Conservation (phyloP, 2,329 filamentous ascomycete species). For the Magnaporthiopsis poae region DNA sequence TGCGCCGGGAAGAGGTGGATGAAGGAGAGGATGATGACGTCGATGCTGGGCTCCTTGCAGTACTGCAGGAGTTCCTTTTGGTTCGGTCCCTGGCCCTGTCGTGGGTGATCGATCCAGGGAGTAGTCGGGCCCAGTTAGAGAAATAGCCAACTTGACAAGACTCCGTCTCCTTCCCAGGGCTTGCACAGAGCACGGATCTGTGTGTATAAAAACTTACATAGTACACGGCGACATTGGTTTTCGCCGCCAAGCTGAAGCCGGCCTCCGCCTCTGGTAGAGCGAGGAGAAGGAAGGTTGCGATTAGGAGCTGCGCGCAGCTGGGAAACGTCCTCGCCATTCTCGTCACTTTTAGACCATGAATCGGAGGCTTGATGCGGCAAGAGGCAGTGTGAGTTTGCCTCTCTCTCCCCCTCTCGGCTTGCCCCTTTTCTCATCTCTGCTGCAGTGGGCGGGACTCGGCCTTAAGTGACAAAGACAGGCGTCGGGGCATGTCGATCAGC, state of each 20-base stretch:
- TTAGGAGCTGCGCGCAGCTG: background rate
- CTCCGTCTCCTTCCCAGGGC: background rate
- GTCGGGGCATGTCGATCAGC: background rate
- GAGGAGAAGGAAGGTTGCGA: background rate
- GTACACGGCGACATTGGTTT: slow-evolving; percentile 32
- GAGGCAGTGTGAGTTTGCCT: background rate
- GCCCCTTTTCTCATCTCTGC: background rate
- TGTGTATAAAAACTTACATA: slow-evolving; percentile 22
- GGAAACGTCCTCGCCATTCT: background rate
- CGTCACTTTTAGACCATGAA: background rate
- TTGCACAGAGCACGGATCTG: background rate
- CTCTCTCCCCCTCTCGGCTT: background rate
- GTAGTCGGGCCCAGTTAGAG: background rate
- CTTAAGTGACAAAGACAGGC: background rate
- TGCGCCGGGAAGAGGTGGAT: slow-evolving; percentile 31
- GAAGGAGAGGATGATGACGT: slow-evolving; percentile 34
- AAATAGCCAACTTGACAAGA: too few relatives aligned
- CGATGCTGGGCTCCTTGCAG: slow-evolving; percentile 29
- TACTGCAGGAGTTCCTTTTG: slow-evolving; percentile 27
- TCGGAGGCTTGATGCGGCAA: background rate
- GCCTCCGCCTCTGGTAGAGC: background rate
- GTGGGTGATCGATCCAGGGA: background rate
- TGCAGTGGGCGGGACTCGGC: background rate
- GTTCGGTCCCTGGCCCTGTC: slow-evolving; percentile 30
- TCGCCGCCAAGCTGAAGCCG: slow-evolving; percentile 22